phyloP scores from a whole-genome alignment of 2,329 filamentous ascomycete genomes.

The Fusarium sp. region DNA sequence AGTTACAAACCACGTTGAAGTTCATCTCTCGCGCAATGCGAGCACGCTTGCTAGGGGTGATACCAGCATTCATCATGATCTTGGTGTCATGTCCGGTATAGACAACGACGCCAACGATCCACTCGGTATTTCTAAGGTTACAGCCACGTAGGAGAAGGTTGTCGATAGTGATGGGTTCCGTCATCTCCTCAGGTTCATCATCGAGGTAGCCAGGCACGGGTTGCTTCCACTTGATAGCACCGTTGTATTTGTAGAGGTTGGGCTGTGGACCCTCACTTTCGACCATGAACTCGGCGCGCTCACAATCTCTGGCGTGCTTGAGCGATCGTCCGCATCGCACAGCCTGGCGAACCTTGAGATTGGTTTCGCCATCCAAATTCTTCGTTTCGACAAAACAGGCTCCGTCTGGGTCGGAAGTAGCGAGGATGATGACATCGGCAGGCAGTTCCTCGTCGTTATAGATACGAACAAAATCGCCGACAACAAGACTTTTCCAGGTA shows the following conservation, averaged over 20 bases:
- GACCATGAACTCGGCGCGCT: slow-evolving; percentile 86
- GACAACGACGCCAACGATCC: slow-evolving; percentile 90
- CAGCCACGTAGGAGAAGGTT: slow-evolving; percentile 94
- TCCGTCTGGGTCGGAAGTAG: slow-evolving; percentile 93
- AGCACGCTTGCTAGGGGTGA: slow-evolving; percentile 93
- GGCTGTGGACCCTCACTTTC: slow-evolving; percentile 93
- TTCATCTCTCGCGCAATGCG: slow-evolving; percentile 94
- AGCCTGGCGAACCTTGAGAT: slow-evolving; percentile 93
- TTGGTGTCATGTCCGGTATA: slow-evolving; percentile 98
- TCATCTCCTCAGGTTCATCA: slow-evolving; percentile 79
- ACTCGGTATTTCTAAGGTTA: slow-evolving; percentile 94
- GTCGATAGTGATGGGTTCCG: slow-evolving; percentile 93
- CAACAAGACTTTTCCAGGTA: slow-evolving; percentile 93
- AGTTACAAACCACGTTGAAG: slow-evolving; percentile 98
- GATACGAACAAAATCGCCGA: slow-evolving; percentile 95
- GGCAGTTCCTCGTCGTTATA: slow-evolving; percentile 97
- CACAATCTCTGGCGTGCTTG: slow-evolving; percentile 92
- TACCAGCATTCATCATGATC: slow-evolving; percentile 98
- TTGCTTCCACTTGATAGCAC: slow-evolving; percentile 89
- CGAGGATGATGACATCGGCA: slow-evolving; percentile 90
- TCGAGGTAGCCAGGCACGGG: slow-evolving; percentile 72
- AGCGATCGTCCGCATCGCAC: slow-evolving; percentile 86
- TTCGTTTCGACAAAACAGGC: slow-evolving; percentile 98
- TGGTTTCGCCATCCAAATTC: slow-evolving; percentile 97
- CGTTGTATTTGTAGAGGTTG: slow-evolving; percentile 96